Base-by-base conservation (phyloP, 2,329 filamentous ascomycete genomes). In the Alternaria sp. region DNA sequence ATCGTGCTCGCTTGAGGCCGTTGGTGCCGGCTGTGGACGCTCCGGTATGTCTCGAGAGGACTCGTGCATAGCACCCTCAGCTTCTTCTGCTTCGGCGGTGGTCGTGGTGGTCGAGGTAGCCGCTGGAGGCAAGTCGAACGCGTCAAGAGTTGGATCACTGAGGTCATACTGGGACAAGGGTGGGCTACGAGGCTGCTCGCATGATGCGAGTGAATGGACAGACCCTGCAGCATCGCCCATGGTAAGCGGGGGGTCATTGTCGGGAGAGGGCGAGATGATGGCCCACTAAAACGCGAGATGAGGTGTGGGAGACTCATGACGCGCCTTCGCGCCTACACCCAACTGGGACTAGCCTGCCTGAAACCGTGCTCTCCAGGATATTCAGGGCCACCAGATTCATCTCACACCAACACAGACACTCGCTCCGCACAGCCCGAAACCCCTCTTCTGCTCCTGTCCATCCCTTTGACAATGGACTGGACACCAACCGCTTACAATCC, bases 1-100 rank as follows among this genome's bases (percentile, higher is more conserved):
- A 54, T 85, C 82, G 69, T 88, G 84, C 62, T 82, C 73, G 64
- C 58, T 66, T 21, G 67, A 64, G 24, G 62, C 49, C 8, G 60
- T 62, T 21, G 61, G 56, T 21, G 64, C 44, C 7, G 65, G 64
- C 56, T 62, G 62, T 7, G 67, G 70, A 11, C 61, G 67, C 28
- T 57, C 54, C 29, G 54, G 44, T 29, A 40, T 36, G 24, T 39
- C 31, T 33, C 28, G 48, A 40, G 54, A 39, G 46, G 11, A 33
- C 2, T 33, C 13, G 31, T 14, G 31, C 31, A 33, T 14, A 14
- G 10, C 31, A 33, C 11, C 31, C 4, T 33, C 31, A 5, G 28
- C 9, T 24, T 56, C 41, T 28, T 55, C 34, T 49, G 40, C 24
- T 23, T 29, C 7, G 37, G 44, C 33, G 37, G 56, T 17, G 45